Evolutionary conservation across 1,284 basidiomycete genomes (phyloP), one percentile per base, ranked within the genome.

Genomic region (Trametes hirsuta): DNA sequence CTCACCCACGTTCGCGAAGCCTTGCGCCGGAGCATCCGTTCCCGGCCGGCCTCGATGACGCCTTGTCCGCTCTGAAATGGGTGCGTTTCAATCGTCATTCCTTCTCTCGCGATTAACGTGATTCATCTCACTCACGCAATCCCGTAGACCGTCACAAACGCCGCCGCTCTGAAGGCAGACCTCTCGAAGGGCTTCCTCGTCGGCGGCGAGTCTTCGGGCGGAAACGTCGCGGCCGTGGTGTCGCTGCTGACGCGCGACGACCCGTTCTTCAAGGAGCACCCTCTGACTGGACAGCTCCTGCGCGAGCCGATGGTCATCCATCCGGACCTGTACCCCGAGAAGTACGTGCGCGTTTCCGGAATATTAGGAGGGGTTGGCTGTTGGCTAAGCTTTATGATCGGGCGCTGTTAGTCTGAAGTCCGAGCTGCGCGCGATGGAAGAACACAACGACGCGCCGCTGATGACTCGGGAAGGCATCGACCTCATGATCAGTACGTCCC

Each of bases 21-120:
- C 71, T 76, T 11, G 76, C 77, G 1, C 79, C 79, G 0, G 75
- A 77, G 49, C 59, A 75, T 55, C 73, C 75, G 0, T 80, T 74
- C 67, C 79, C 79, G 0, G 72, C 70, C 0, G 70, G 72, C 0
- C 65, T 76, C 4, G 69, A 77, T 14, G 79, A 81, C 54, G 67
- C 72, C 18, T 74, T 73, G 39, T 71, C 73, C 6, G 69, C 73
- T 2, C 62, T 78, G 2, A 68, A 71, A 63, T 78, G 76, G 70
- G 71, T 74, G 41, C n/a, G 62, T 47, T 8, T 5, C 6, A 1
- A 21, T 24, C 18, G 9, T 37, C 18, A 4, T 34, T 24, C 14
- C 6, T 12, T 50, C 1, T 14, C 30, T n/a, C 8, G 15, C 18
- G 49, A 11, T 5, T n/a, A 4, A 10, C 9, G 6, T 12, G 8